Evolutionary conservation across 2,329 filamentous ascomycete species (phyloP).

Genomic region (Didymella exigua): DNA sequence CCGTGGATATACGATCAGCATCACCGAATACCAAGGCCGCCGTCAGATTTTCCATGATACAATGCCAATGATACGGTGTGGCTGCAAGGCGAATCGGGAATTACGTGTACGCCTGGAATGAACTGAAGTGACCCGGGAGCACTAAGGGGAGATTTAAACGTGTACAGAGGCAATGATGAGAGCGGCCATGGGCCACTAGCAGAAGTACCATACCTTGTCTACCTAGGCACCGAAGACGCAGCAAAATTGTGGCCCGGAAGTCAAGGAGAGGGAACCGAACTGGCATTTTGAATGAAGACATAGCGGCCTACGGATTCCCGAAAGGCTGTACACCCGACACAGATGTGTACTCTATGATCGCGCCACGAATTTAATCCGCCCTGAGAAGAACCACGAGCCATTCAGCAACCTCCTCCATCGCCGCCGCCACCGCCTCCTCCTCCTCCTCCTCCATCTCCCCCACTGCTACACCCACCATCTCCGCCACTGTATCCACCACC

Average conservation of each 20-base stretch:
- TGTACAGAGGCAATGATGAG: no score
- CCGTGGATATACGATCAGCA: conserved; percentile 27
- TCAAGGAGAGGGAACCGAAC: conserved; percentile 1
- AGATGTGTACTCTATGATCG: not conserved
- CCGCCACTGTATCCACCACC: conserved; percentile 2
- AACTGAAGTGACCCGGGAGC: conserved; percentile 6
- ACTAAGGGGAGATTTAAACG: conserved; percentile 1
- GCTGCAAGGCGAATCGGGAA: conserved; percentile 11
- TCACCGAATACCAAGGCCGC: conserved; percentile 10
- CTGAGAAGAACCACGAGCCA: not conserved
- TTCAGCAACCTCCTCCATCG: not conserved
- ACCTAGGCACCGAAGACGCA: conserved; percentile 16
- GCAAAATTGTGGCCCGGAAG: conserved; percentile 9
- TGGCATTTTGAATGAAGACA: conserved; percentile 1
- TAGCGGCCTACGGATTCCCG: not conserved
- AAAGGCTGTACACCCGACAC: not conserved
- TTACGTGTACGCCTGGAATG: not conserved
- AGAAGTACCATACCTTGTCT: conserved; percentile 19
- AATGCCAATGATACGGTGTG: conserved; percentile 1
- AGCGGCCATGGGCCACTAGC: conserved; percentile 4
- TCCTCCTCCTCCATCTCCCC: conserved; percentile 9
- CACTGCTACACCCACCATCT: conserved; percentile 1
- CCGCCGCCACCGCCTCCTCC: conserved; percentile 2
- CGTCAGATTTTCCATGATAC: conserved; percentile 23
- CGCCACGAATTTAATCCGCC: not conserved